These are phyloP conservation scores for Rhodocollybia butyracea DNA, from an alignment of 768 basidiomycete genomes.

Conservation along the genomic window DNA sequence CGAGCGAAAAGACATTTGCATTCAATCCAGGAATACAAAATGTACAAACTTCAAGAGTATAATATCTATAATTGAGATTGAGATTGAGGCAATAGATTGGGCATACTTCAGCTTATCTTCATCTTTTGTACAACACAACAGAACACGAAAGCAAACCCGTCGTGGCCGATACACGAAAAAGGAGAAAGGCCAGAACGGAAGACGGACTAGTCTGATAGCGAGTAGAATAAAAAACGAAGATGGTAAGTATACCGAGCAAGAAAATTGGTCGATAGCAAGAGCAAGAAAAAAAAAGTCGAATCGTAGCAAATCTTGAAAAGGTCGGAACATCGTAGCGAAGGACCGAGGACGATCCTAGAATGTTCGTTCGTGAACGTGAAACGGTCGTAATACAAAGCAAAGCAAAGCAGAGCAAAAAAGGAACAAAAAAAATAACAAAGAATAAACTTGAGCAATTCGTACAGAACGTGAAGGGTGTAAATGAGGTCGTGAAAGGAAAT, in stretches of 20 bases:
- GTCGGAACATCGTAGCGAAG: neutral
- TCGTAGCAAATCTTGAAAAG: neutral
- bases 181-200: neutral
- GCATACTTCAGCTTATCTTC: conserved; percentile 6
- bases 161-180: neutral
- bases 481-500: neutral
- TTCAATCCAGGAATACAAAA: conserved; percentile 6
- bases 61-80: neutral
- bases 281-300: neutral
- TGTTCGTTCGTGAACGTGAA: neutral
- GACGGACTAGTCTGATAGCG: neutral
- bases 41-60: neutral
- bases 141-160: conserved; percentile 1
- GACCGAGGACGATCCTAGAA: too few species aligned
- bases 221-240: neutral
- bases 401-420: neutral
- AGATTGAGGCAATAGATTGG: too few species aligned
- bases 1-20: neutral
- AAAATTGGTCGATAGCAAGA: neutral
- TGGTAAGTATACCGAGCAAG: neutral
- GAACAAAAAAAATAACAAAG: neutral
- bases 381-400: neutral
- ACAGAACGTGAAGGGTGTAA: neutral
- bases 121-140: conserved; percentile 7
- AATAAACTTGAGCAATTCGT: neutral